Evolutionary conservation across 495 filamentous ascomycete species (phyloP), one percentile per base, ranked within the genome.

Genomic region (Lentithecium fluviatile): DNA sequence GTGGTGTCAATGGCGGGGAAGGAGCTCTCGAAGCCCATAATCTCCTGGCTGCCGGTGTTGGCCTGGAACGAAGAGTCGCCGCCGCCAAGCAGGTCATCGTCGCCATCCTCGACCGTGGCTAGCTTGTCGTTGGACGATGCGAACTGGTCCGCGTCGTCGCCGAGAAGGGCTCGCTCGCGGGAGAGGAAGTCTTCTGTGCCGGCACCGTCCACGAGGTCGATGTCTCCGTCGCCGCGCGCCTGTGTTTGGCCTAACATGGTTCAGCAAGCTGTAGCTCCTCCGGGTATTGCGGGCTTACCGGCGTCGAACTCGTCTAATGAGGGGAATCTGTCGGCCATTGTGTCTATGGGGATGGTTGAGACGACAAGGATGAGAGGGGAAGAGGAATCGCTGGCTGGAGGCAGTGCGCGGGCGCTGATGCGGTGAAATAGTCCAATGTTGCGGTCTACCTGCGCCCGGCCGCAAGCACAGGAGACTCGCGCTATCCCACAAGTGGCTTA

Each of bases 321-420:
- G 53, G 94, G 94, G 76, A 98, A 98, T 71, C 92, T 81, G 77
- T 97, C 91, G 20, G 94, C 93, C 94, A 98, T 98, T 24, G 48
- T 80, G 24, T 37, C 26, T 56, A 52, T 52, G 46, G 21, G 36
- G 25, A 21, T 53, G 32, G n/a, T 17, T 32, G 24, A 37, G 40
- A 26, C 40, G 52, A 3, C n/a, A 17, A 45, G 29, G 36, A 23
- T 25, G 52, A 56, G 52, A 17, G 21, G 17, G 40, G 32, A 11
- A 13, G 32, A 38, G 42, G 20, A 32, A 49, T 47, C 20, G 5
- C 23, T 26, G 6, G n/a, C 19, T 34, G 10, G 10, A 25, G 17
- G 37, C 13, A 1, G 29, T 1, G 10, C 23, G 1, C 17, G 20
- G 17, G 25, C 15, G 46, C 21, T 15, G 23, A 12, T 49, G 19